phyloP scores from a whole-genome alignment of 306 rosid species.

The Pyrus bretschneideri region DNA sequence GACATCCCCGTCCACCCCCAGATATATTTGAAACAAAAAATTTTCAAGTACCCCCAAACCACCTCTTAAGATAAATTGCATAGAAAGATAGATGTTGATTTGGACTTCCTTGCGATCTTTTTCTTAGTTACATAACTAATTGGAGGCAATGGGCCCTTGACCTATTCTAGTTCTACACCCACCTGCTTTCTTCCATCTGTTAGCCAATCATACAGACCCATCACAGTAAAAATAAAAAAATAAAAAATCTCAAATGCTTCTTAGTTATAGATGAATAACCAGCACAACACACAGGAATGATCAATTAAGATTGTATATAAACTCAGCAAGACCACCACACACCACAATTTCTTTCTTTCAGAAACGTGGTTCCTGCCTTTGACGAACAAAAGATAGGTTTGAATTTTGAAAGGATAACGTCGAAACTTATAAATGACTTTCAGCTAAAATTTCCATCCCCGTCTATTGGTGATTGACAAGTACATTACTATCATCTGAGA shows the following conservation, averaged over 20 bases:
- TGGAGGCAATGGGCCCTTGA: background rate
- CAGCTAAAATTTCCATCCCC: background rate
- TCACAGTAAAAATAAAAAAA: background rate
- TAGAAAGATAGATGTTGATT: background rate
- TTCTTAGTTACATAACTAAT: background rate
- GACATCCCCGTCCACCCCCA: slow-evolving; percentile 13
- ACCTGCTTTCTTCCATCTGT: background rate
- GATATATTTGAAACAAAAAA: background rate
- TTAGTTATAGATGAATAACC: background rate
- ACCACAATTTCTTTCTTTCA: background rate
- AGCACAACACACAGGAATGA: background rate
- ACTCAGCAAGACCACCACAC: background rate
- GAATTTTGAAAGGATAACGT: background rate
- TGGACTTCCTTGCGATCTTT: background rate
- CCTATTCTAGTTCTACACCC: background rate
- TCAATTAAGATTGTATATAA: too few species aligned
- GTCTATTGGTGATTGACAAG: too few species aligned
- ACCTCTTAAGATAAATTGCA: background rate
- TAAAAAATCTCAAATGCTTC: background rate
- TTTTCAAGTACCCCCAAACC: background rate
- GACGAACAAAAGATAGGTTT: background rate
- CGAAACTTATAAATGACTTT: background rate
- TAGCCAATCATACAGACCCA: background rate
- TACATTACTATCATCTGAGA: too few species aligned
- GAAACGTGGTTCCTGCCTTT: background rate